Base-by-base conservation (phyloP, 2,329 filamentous ascomycete species). In the Aurifilum marmelostoma region DNA sequence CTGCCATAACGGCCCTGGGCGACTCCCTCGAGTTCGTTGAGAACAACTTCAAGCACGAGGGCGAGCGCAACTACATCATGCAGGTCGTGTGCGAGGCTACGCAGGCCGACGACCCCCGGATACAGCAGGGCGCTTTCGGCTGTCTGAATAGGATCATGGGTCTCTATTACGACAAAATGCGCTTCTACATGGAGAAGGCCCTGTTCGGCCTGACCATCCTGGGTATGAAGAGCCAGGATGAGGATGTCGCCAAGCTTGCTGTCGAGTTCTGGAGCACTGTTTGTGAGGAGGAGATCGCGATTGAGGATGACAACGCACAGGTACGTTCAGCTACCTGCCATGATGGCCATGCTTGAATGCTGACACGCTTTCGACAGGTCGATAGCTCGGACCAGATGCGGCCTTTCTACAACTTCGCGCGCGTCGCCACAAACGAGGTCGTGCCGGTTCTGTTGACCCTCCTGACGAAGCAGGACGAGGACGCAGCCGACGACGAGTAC, bases 251-350 rank as follows among this genome's bases (percentile, higher is more conserved):
- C 72, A 99, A 99, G 87, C 87, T 99, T 68, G 96, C 96, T 50
- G 94, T 99, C 74, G 96, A 99, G 80, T 99, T 99, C 84, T 99
- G 96, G 96, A 98, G 95, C 85, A 97, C 96, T n/a, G 96, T 99
- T 63, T 99, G 96, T 80, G 96, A 99, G 80, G 96, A 99, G 82
- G 96, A 99, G 81, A 95, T 97, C 75, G 91, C 91, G 73, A 98
- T 99, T 76, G 96, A 99, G 78, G 96, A 99, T 77, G 96, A 99
- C 81, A 99, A 99, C 80, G 87, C 89, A 73, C 89, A 92, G 81
- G 89, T 92, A 82, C 74, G 83, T 79, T 65, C 65, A 11, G 52
- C 29, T 7, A 32, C 43, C 41, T 63, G 4, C 27, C 24, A 14
- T 3, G n/a, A 5, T 29, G 50, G 24, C 4, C n/a, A 43, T 29